These are phyloP conservation scores for Lunasporangiospora selenospora DNA, from an alignment of 192 early-diverging fungal genomes.

Conservation along the genomic window DNA sequence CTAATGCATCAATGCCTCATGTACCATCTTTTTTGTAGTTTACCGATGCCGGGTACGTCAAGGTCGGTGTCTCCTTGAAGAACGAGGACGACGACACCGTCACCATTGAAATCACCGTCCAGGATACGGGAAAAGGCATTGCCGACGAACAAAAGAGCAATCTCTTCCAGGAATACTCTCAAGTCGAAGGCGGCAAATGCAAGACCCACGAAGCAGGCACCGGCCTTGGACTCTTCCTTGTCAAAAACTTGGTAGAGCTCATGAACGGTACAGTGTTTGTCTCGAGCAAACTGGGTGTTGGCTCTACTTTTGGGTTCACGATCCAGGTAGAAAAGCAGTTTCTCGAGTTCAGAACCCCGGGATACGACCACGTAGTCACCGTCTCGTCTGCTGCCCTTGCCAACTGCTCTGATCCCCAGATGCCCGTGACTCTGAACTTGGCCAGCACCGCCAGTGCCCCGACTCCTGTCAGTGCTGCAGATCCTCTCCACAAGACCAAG, in stretches of 20 bases:
- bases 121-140: conserved; percentile 44
- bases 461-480: conserved; percentile 30
- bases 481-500: conserved; percentile 27
- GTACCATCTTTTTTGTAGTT: no score
- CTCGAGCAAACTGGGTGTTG: conserved; percentile 35
- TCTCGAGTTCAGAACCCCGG: conserved; percentile 38
- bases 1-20: no score
- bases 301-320: conserved; percentile 41
- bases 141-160: conserved; percentile 45
- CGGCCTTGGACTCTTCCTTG: conserved; percentile 37
- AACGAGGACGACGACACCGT: conserved; percentile 46
- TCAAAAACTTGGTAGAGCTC: conserved; percentile 44
- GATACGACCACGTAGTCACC: conserved; percentile 45
- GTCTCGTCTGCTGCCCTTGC: conserved; percentile 33
- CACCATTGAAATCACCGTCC: conserved; percentile 43
- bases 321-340: conserved; percentile 49
- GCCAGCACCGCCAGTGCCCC: no score
- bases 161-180: conserved; percentile 42
- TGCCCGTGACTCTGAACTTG: conserved; percentile 13
- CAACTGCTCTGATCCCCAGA: neutral
- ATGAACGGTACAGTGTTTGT: conserved; percentile 45
- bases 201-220: conserved; percentile 44
- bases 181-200: conserved; percentile 45
- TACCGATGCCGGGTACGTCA: conserved; percentile 43
- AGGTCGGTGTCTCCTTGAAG: conserved; percentile 42